These are phyloP conservation scores for Amoeboaphelidium protococcarum DNA, from an alignment of 371 early-diverging fungal genomes.

Conservation along the genomic window DNA sequence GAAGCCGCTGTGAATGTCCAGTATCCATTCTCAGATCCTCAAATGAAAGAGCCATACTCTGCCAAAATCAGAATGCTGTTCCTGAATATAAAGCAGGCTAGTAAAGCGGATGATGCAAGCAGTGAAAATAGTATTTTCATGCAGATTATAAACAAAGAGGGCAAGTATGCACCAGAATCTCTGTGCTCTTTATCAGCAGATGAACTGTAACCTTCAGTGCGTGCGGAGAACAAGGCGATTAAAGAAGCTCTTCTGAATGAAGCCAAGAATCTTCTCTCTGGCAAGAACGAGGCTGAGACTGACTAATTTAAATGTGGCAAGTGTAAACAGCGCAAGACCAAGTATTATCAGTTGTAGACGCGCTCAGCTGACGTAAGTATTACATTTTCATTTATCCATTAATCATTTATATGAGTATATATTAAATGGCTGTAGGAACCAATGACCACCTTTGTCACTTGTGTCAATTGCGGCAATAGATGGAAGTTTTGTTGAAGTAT, in stretches of 20 bases:
- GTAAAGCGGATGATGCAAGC: conserved; percentile 45
- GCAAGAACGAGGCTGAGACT: conserved; percentile 50
- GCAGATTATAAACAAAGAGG: neutral
- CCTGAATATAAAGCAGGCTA: conserved; percentile 50
- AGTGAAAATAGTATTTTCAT: conserved; percentile 11
- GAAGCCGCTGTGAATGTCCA: neutral
- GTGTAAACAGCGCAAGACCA: conserved; percentile 62
- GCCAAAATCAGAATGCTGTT: conserved; percentile 48
- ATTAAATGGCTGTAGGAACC: no score
- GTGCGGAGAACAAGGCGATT: conserved; percentile 34
- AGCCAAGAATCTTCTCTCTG: conserved; percentile 51
- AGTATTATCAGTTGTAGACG: conserved; percentile 94
- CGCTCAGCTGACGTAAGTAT: conserved; percentile 70
- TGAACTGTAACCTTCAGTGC: conserved; percentile 67
- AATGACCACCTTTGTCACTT: conserved; percentile 17
- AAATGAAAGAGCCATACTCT: neutral
- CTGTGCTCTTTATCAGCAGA: conserved; percentile 2
- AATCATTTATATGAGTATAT: no score
- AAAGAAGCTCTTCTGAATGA: conserved; percentile 39
- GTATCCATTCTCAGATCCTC: neutral
- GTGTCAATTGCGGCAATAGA: conserved; percentile 7
- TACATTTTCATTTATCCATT: neutral
- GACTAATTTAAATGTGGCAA: conserved; percentile 85
- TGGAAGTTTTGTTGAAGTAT: neutral
- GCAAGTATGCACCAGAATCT: neutral